Evolutionary conservation across 2,329 filamentous ascomycete genomes (phyloP), one percentile per base, ranked within the genome.

Genomic region (Alternaria atra): DNA sequence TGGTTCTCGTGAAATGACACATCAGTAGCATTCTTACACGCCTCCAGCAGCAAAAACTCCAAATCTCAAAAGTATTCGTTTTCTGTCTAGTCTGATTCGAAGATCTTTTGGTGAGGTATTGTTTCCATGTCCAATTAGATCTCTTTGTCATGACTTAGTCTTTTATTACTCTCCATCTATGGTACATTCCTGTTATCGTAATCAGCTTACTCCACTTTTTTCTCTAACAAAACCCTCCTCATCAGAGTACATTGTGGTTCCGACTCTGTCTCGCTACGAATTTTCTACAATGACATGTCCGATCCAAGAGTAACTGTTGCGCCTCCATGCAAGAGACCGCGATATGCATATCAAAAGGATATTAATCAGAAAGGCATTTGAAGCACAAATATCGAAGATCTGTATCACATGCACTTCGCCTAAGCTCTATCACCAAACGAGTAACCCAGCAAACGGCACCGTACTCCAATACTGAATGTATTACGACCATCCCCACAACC

Each of bases 1-100:
- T 35, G 37, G 39, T 25, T 44, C 1, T 13, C 8, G 40, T 39
- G 40, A 60, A 46, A 61, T 23, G 55, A 55, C 43, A 54, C 9
- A 58, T 52, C 60, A 44, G 57, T n/a, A 48, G 25, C 52, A 44
- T 57, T 39, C 60, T 15, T 60, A 34, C 9, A 37, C 25, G 32
- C 17, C 48, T 50, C 17, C 4, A 17, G 17, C 27, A 44, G 20
- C 30, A 25, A 3, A 23, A 50, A 50, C 25, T 15, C 46, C 46
- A 35, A 25, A 23, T 35, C 13, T 27, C 32, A 50, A 25, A 43
- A 27, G 10, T n/a, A 25, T 27, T 20, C n/a, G 13, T 37, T 2
- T n/a, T 50, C 10, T 13, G 30, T 50, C 13, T 23, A 37, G 46
- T 50, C 46, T 25, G 13, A 25, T 27, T 20, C 17, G 6, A 20